Evolutionary conservation across 139 green algal genomes (phyloP), one percentile per base, ranked within the genome.

Genomic region (Ulvella scutata): DNA sequence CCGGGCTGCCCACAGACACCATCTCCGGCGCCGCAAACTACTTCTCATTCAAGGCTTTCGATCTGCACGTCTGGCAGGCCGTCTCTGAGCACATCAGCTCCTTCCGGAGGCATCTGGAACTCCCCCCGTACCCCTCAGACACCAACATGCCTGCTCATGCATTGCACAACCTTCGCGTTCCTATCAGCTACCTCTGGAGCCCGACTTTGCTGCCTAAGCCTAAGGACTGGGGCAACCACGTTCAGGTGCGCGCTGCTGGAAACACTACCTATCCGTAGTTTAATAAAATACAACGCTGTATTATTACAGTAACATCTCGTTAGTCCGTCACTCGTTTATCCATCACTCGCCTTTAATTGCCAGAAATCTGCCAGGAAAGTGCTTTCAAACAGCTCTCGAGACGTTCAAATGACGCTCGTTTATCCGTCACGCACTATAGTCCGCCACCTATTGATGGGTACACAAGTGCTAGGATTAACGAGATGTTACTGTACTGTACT

Each of bases 111-210:
- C 28, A 61, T 7, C 34, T 76, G n/a, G 51, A 26, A 6, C 51
- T 67, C n/a, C 51, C 51, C 6, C 7, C n/a, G 9, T 67, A 67
- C 51, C 4, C 51, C 51, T 36, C 13, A 26, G n/a, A 36, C 51
- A 29, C n/a, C 51, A 29, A 6, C 9, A 23, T 13, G 13, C 51
- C 51, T n/a, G 51, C 51, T 1, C 51, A 67, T 26, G 51, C 51
- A 6, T 10, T 67, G 10, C n/a, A 26, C 4, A 26, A 10, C 33
- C 74, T 75, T 75, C 74, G 62, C 17, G 67, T 86, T 31, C 82
- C 85, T 38, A 76, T 76, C 6, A 76, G 79, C 3, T 88, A 90
- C 80, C 83, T 87, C 59, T 90, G 82, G 81, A 85, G 77, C 40
- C 78, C 82, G 2, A 43, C 72, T 0, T 76, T 93, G n/a, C 75